Evolutionary conservation across 495 filamentous ascomycete species (phyloP), one percentile per base, ranked within the genome.

Genomic region (Penicillium riverlandense): DNA sequence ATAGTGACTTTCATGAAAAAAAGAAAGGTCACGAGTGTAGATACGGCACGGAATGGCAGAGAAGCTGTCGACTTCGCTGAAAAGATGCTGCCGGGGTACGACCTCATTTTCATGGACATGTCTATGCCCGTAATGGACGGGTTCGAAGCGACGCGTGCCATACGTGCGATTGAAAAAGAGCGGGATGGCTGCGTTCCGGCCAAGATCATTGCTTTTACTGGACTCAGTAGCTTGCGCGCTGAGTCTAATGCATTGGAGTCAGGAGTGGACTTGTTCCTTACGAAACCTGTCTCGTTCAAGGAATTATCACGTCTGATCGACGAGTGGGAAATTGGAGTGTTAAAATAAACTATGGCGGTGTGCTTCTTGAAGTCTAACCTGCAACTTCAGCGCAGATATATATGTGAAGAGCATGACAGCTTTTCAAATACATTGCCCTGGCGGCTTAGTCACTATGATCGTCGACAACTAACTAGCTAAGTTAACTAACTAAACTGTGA

Each of bases 41-140:
- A 60, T n/a, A 62, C 69, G 0, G 77, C 75, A 2, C 67, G 71
- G 44, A 75, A 79, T 41, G 77, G 77, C 11, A 66, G 74, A 16
- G 41, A 75, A 11, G 76, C 77, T 1, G 69, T 80, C 4, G 63
- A 78, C 9, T 66, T 67, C 0, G 75, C 65, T 2, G 74, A 77
- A 44, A 49, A 48, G 29, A 38, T 63, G 30, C 43, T 42, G n/a
- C 41, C 55, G 37, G 71, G 67, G 15, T 77, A 73, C 44, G 76
- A 79, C 47, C 69, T 79, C 28, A 72, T 80, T 34, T 76, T 80
- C 60, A 79, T 79, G 76, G 82, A 87, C 40, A 82, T 88, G 40
- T 80, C 79, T 12, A 89, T 90, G 86, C 85, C 86, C 0, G 65
- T 88, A 0, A 83, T 88, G 72, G 79, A 85, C 43, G 84, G 84